Base-by-base conservation (phyloP, 2,329 filamentous ascomycete genomes). In the Ophiostoma himal-ulmi region DNA sequence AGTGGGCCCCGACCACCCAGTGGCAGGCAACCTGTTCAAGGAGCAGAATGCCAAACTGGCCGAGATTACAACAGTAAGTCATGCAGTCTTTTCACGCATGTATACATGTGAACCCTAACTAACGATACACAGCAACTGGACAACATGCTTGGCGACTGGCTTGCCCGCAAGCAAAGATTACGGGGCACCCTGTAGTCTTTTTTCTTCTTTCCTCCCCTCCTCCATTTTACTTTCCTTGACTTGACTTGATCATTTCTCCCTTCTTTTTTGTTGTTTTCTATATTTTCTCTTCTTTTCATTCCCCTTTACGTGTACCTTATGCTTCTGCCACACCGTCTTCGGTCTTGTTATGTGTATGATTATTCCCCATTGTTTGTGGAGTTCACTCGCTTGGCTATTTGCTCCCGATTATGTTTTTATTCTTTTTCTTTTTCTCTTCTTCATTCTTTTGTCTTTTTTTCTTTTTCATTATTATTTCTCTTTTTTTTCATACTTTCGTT, bases 1-100 rank as follows among this genome's bases (percentile, higher is more conserved):
- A 22, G 91, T 90, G 8, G 88, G 90, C 1, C 85, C 87, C n/a
- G 92, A 97, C 71, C 94, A 98, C 78, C 94, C 94, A 0, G 84
- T 96, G 64, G 92, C 91, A 68, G 88, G 88, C 17, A 87, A 88
- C 30, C 82, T 98, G 70, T 98, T 96, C 82, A 89, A 88, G 68
- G 92, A 96, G 77, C 92, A 97, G 80, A 94, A 93, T 77, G 91
- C 91, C 74, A 91, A 91, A 77, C 81, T 98, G 77, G 90, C 90
- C 69, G 92, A 95, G 77, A 94, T 99, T 80, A 94, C 92, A 17
- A 65, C 62, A 36, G 54, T 60, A 79, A 83, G 87, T 69, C n/a
- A 26, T 41, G 7, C 1, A 8, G 7, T 36, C n/a, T 10, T 54
- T 4, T 26, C 20, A n/a, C 17, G 30, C 30, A 30, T 30, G 30